phyloP scores from a whole-genome alignment of 768 basidiomycete species.

The Termitomyces sp. region DNA sequence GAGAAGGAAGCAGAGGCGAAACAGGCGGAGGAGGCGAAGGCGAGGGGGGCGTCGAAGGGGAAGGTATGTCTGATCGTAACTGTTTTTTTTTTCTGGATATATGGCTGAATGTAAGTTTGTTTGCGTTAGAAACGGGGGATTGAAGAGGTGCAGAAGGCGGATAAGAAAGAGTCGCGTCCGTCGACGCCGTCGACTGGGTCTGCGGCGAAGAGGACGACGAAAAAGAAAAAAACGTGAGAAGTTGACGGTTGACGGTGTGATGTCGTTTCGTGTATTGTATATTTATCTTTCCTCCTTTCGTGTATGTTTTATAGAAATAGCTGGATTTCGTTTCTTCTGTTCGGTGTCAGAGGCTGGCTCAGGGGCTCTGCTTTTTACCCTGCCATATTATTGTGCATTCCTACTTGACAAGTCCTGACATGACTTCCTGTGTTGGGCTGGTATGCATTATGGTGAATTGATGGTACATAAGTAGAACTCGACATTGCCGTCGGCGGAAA shows the following conservation, averaged over 20 bases:
- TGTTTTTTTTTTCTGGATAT: neutral
- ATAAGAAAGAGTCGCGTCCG: constrained; percentile 56
- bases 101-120: neutral
- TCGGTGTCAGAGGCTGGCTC: neutral
- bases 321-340: neutral
- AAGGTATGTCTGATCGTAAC: constrained; percentile 53
- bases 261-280: neutral
- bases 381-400: too few relatives aligned
- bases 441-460: too few relatives aligned
- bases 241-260: neutral
- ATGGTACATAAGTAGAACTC: too few relatives aligned
- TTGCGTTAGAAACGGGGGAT: constrained; percentile 63
- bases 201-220: constrained; percentile 53
- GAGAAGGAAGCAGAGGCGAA: constrained; percentile 84
- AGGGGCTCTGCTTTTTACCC: too few relatives aligned
- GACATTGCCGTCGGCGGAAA: too few relatives aligned
- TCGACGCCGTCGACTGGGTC: constrained; percentile 53
- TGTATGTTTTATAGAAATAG: neutral
- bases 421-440: too few relatives aligned
- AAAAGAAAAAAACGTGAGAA: constrained; percentile 63
- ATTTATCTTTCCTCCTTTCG: neutral
- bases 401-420: too few relatives aligned
- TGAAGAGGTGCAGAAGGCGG: constrained; percentile 54
- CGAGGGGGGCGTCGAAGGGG: constrained; percentile 52
- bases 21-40: constrained; percentile 63